phyloP scores from a whole-genome alignment of 2,329 filamentous ascomycete species.

The Ophiostoma australiae region DNA sequence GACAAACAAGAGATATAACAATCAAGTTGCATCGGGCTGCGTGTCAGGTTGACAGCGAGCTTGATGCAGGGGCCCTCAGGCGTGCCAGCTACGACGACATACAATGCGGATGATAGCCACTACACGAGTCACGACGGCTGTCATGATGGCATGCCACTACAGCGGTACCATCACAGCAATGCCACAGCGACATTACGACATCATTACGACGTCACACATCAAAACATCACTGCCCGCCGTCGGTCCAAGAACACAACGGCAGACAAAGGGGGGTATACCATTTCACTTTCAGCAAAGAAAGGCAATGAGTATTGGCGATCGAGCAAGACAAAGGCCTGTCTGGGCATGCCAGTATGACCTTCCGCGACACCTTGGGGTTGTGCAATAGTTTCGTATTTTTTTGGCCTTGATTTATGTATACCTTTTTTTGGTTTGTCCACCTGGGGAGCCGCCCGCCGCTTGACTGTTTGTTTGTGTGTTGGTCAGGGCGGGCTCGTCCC shows the following conservation, averaged over 20 bases:
- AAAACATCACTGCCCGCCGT: not conserved
- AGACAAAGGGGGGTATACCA: conserved; percentile 11
- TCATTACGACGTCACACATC: conserved; percentile 1
- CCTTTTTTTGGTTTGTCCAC: conserved; percentile 13
- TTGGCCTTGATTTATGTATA: conserved; percentile 2
- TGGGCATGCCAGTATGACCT: conserved; percentile 50
- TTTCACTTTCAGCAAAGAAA: conserved; percentile 29
- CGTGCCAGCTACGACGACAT: not conserved
- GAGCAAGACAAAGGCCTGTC: conserved; percentile 65
- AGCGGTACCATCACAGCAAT: not conserved
- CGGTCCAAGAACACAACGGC: conserved; percentile 16
- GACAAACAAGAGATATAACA: too few species aligned
- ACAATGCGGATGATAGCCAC: not conserved
- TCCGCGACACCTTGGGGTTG: conserved; percentile 81
- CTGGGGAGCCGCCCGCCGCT: conserved; percentile 1
- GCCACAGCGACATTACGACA: not conserved
- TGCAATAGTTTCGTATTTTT: conserved; percentile 39
- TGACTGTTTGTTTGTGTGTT: not conserved
- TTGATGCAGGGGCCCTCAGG: not conserved
- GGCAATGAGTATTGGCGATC: conserved; percentile 66
- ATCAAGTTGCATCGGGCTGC: too few species aligned
- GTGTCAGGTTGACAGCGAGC: not conserved
- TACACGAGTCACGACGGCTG: not conserved
- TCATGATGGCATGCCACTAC: not conserved
- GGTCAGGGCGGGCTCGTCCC: conserved; percentile 10